Evolutionary conservation across 768 basidiomycete species (phyloP).

Genomic region (Phaeolepiota aurea): DNA sequence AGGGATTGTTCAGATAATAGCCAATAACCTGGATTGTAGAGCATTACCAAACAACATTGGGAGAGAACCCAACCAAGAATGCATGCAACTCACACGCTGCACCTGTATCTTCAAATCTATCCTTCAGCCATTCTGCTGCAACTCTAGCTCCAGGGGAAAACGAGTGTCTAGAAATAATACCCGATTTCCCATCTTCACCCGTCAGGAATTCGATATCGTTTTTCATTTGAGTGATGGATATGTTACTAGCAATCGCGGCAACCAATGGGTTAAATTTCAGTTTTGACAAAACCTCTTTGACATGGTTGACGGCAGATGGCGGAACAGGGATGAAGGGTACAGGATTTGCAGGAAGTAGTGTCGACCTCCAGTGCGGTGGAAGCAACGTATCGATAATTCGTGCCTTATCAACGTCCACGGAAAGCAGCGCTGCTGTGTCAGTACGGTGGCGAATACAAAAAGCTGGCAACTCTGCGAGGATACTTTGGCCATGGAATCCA

Average conservation of each 20-base stretch:
- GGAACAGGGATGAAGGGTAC: conserved; percentile 49
- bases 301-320: conserved; percentile 38
- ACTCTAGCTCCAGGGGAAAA: conserved; percentile 58
- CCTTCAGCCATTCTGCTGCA: conserved; percentile 72
- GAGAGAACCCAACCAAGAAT: conserved; percentile 71
- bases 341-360: conserved; percentile 46
- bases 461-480: too few species aligned
- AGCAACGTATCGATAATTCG: conserved; percentile 48
- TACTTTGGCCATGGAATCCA: too few species aligned
- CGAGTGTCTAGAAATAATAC: conserved; percentile 74
- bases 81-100: conserved; percentile 59
- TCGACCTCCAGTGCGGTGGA: conserved; percentile 70
- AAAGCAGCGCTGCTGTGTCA: conserved; percentile 37
- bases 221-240: conserved; percentile 58
- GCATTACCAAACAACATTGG: conserved; percentile 86
- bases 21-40: too few species aligned
- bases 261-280: conserved; percentile 66
- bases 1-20: conserved; percentile 1
- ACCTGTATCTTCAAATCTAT: conserved; percentile 63
- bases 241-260: conserved; percentile 57
- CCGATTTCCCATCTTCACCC: conserved; percentile 69
- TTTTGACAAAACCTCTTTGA: conserved; percentile 46
- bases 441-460: conserved; percentile 39
- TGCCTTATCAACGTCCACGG: conserved; percentile 32
- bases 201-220: conserved; percentile 77